A percentile compares a stretch with the other conserved stretches of the same genome.
Conservation (phyloP, 257 asterid species). For the Primulina huaijiensis region DNA sequence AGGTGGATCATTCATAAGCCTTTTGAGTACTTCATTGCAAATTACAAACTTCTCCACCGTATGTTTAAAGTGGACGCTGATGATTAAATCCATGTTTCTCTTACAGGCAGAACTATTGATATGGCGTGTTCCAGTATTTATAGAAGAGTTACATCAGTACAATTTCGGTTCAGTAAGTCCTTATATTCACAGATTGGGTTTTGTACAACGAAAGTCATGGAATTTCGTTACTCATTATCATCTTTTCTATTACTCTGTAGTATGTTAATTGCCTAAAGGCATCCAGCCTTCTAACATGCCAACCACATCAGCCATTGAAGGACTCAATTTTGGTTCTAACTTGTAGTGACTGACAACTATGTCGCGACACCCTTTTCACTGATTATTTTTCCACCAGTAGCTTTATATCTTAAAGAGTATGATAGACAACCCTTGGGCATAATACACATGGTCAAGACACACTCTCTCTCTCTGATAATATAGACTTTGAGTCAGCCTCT, state of each 20-base stretch:
- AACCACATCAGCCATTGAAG: no score
- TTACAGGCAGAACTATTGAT: conserved; percentile 2
- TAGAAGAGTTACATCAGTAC: neutral
- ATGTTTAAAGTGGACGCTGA: neutral
- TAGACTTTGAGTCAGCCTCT: no score
- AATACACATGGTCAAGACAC: no score
- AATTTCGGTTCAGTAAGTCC: neutral
- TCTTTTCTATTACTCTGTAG: no score
- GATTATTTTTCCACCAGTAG: no score
- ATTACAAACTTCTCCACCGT: neutral
- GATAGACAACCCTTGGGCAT: no score
- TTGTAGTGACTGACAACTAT: conserved; percentile 79
- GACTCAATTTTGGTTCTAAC: conserved; percentile 41
- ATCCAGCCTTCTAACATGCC: no score
- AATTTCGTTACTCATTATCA: no score
- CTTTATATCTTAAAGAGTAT: no score
- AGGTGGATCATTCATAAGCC: neutral
- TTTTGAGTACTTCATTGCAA: neutral
- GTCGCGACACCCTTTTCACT: no score
- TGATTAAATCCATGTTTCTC: neutral
- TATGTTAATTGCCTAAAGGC: no score
- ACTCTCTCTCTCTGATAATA: no score
- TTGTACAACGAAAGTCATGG: neutral
- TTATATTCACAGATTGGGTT: neutral
- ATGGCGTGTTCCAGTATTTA: neutral